Percentiles rank a stretch among this genome's conserved stretches.
These are phyloP conservation scores for Luffa aegyptiaca DNA, from an alignment of 306 rosid species.

Conservation along the genomic window DNA sequence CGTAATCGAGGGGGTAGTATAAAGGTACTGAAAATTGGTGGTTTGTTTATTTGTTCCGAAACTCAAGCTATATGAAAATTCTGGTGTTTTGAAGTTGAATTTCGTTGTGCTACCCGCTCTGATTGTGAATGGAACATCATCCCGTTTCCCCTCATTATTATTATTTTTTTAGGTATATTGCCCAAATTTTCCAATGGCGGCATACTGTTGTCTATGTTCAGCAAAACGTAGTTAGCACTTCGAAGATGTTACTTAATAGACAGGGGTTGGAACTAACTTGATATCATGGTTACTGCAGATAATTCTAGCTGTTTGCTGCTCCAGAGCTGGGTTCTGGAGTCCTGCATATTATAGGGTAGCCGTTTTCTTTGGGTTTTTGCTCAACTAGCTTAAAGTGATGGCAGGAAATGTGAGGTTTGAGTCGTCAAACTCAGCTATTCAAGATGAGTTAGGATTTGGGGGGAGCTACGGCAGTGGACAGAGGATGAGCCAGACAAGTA, in stretches of 20 bases:
- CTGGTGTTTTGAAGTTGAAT: neutral
- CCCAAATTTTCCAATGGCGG: neutral
- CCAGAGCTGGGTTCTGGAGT: constrained; percentile 10
- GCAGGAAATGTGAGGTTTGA: constrained; percentile 59
- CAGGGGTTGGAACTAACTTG: neutral
- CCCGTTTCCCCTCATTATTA: neutral
- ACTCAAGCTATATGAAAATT: neutral
- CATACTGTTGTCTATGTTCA: neutral
- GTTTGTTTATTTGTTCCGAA: neutral
- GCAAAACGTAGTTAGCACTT: neutral
- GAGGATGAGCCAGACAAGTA: constrained; percentile 33
- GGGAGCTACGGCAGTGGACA: constrained; percentile 43
- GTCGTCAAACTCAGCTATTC: constrained; percentile 32
- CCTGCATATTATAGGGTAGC: constrained; percentile 16
- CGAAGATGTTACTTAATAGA: neutral
- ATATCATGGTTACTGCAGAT: constrained; percentile 4
- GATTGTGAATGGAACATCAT: neutral
- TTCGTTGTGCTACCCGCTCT: neutral
- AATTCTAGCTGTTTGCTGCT: neutral
- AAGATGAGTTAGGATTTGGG: constrained; percentile 35
- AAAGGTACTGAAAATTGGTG: neutral
- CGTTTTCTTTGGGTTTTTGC: constrained; percentile 13
- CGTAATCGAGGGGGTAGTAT: neutral
- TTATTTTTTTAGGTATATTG: neutral
- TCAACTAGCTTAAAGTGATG: constrained; percentile 39